Percentiles rank a stretch among this genome's conserved stretches.
Conservation (phyloP, 1,284 basidiomycete genomes). For the Meira miltonrushii region DNA sequence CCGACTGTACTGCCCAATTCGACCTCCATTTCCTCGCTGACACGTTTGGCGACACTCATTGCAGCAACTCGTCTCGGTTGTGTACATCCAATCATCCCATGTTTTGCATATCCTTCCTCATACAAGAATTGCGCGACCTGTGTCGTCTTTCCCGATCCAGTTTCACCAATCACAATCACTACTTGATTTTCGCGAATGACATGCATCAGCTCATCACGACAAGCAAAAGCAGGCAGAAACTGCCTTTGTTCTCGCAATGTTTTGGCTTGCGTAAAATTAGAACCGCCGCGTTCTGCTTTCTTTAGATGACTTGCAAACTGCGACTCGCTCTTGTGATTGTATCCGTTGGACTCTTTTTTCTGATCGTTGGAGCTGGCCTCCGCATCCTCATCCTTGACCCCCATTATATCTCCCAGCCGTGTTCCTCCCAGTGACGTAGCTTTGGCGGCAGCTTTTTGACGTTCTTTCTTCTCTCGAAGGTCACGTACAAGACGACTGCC, state of each 20-base stretch:
- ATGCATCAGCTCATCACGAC: constrained; percentile 84
- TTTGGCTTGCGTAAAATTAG: constrained; percentile 72
- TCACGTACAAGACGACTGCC: constrained; percentile 88
- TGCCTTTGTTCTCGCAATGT: constrained; percentile 92
- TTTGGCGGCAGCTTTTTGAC: constrained; percentile 71
- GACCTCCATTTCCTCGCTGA: constrained; percentile 80
- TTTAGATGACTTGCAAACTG: constrained; percentile 87
- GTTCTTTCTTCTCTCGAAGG: constrained; percentile 88
- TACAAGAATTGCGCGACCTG: constrained; percentile 86
- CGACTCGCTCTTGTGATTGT: constrained; percentile 72
- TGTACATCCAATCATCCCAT: constrained; percentile 88
- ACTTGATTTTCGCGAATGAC: constrained; percentile 91
- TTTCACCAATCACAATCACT: constrained; percentile 88
- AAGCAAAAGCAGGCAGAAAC: constrained; percentile 95
- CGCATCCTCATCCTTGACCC: constrained; percentile 86
- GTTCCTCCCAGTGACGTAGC: constrained; percentile 88
- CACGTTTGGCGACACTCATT: constrained; percentile 98
- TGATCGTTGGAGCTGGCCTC: constrained; percentile 15
- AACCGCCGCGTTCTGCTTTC: constrained; percentile 60
- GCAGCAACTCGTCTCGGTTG: constrained; percentile 95
- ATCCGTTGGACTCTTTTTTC: constrained; percentile 42
- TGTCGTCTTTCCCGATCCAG: constrained; percentile 90
- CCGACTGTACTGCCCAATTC: constrained; percentile 83
- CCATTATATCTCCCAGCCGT: constrained; percentile 90
- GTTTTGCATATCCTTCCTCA: constrained; percentile 85